Evolutionary conservation across 208 protist genomes (phyloP), one percentile per base, ranked within the genome.

Genomic region (Tetramitus jugosus): DNA sequence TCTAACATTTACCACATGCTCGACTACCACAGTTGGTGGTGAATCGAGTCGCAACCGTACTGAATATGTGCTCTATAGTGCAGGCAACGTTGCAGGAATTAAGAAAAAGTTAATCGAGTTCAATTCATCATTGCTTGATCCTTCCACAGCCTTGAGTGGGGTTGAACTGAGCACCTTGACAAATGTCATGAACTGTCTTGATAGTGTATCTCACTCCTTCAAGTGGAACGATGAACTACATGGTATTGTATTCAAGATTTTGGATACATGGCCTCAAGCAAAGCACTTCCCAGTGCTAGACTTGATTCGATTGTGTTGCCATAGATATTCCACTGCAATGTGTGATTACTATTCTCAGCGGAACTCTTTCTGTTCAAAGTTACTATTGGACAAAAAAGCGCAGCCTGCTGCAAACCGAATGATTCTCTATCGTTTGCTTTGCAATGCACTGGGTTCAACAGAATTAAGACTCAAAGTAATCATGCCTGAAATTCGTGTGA

Each of bases 31-130:
- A 14, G 14, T 39, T 37, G 20, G 8, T 23, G 61, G 31, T 37
- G n/a, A 31, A 23, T 23, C 8, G 31, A 8, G 31, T 37, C 17
- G 1, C 7, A 67, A 8, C 2, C 8, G 2, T 67, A 23, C 33
- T 67, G 61, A 31, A 40, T 3, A 31, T 69, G 17, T 45, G 23
- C 39, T 69, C 17, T 69, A 37, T 43, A 29, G 43, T 14, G 1
- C 20, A 45, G 62, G 6, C 10, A 69, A 69, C 35, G 1, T 69
- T 43, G 8, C 31, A 43, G 62, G 62, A 42, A 42, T 69, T 69
- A 29, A 69, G 13, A 69, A 69, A 40, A 69, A 69, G 33, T 42
- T 69, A 1, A 69, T 23, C 6, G 62, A 69, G 26, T 69, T 69
- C 10, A n/a, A 17, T 45, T 37, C 62, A 42, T 31, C 37, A 26